These are phyloP conservation scores for Grosmannia huntii DNA, from an alignment of 2,329 filamentous ascomycete species.

Conservation along the genomic window DNA sequence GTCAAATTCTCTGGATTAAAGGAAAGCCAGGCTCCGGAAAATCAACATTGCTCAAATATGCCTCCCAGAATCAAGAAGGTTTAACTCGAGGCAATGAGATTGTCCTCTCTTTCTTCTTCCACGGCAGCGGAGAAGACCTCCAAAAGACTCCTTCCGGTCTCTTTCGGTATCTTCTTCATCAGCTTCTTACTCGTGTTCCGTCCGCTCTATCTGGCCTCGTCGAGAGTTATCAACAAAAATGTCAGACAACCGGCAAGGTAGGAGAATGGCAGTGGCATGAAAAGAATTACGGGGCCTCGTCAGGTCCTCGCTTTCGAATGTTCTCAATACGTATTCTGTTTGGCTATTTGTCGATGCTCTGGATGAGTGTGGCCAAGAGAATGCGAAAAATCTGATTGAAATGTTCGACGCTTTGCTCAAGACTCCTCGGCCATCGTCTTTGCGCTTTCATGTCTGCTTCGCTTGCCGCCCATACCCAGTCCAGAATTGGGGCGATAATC, in stretches of 20 bases:
- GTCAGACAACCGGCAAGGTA: constrained; percentile 1
- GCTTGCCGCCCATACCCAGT: not conserved
- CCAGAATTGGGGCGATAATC: not conserved
- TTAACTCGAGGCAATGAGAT: not conserved
- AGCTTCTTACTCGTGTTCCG: constrained; percentile 17
- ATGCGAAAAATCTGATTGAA: not conserved
- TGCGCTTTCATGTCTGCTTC: not conserved
- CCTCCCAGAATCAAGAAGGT: constrained; percentile 12
- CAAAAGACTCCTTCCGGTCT: constrained; percentile 21
- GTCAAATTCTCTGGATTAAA: constrained; percentile 24
- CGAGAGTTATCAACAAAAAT: not conserved
- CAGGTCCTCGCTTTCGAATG: not conserved
- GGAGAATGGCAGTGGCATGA: constrained; percentile 1
- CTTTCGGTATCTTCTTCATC: constrained; percentile 21
- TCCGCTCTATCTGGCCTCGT: constrained; percentile 10
- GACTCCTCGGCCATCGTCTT: not conserved
- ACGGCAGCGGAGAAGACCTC: constrained; percentile 18
- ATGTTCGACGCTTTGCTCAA: not conserved
- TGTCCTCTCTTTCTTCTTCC: constrained; percentile 24
- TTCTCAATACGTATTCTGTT: not conserved
- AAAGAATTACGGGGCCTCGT: not conserved
- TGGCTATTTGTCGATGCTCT: not conserved
- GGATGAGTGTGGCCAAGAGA: not conserved
- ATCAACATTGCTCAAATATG: constrained; percentile 19
- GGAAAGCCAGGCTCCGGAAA: constrained; percentile 21